A percentile compares a stretch with the other conserved stretches of the same genome.
These are phyloP conservation scores for Botryobasidium botryosum DNA, from an alignment of 768 basidiomycete species.

Conservation along the genomic window DNA sequence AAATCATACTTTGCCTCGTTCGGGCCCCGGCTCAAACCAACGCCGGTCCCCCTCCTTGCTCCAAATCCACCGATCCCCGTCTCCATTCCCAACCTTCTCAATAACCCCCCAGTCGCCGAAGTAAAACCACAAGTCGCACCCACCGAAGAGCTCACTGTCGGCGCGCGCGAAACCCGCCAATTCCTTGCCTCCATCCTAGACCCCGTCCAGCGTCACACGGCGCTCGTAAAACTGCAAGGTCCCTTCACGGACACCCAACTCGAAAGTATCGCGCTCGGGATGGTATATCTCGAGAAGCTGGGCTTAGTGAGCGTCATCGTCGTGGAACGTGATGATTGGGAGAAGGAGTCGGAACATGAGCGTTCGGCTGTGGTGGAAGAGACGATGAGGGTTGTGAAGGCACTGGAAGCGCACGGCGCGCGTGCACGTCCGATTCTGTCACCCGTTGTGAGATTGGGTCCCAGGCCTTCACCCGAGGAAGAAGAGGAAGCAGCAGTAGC, in stretches of 20 bases:
- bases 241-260: constrained; percentile 88
- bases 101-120: constrained; percentile 17
- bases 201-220: constrained; percentile 70
- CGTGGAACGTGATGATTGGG: constrained; percentile 70
- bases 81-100: constrained; percentile 12
- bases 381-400: constrained; percentile 65
- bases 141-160: constrained; percentile 15
- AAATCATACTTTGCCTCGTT: constrained; percentile 86
- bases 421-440: constrained; percentile 78
- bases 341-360: constrained; percentile 51
- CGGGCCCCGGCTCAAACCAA: constrained; percentile 42
- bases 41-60: constrained; percentile 16
- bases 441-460: constrained; percentile 68
- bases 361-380: constrained; percentile 54
- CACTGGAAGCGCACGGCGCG: constrained; percentile 73
- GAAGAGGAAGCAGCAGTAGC: constrained; percentile 17
- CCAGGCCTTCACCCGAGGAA: constrained; percentile 35
- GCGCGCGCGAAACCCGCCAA: constrained; percentile 26
- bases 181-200: constrained; percentile 64
- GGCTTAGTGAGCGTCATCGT: constrained; percentile 93
- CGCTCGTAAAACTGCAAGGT: constrained; percentile 91
- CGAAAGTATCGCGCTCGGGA: constrained; percentile 81
- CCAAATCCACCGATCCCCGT: constrained; percentile 2
- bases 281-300: constrained; percentile 91
- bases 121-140: constrained; percentile 14